Evolutionary conservation across 116 monocot genomes (phyloP), one percentile per base, ranked within the genome.

Genomic region (Dioscorea cayenensis): DNA sequence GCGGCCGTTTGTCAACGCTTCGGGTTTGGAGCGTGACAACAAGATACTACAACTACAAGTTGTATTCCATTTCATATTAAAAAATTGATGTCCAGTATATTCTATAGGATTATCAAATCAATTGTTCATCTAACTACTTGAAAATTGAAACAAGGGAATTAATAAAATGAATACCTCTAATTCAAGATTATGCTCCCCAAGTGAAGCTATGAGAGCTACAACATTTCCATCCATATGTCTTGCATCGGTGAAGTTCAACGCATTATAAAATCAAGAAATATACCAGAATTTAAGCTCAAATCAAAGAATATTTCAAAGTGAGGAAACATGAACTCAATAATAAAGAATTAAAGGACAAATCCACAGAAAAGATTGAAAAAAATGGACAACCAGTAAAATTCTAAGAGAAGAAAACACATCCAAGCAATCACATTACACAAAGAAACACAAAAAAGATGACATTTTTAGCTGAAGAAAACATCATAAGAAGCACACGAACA

Each of bases 161-260:
- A 29, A 29, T 29, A 32, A 7, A 65, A 32, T 1, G 32, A 23
- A 4, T 84, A 89, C 89, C 83, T 75, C 81, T 20, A 65, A 68
- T 60, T 73, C 73, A 27, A 75, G 69, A 74, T 36, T 71, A 18
- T 68, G 73, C 76, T 89, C 89, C 12, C 89, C 86, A 36, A 89
- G 81, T 52, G 76, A 81, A 50, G 81, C 83, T 50, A 82, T 50
- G 21, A 89, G 65, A 75, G 76, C 50, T 48, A 83, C 75, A 73
- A 86, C 67, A 74, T 89, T 86, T 89, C 89, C 25, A 35, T 70
- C 89, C 89, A 89, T 66, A 83, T 68, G 27, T 71, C 73, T 86
- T 83, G 75, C 61, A 49, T 62, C 62, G 38, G 69, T 68, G 21
- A 28, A 29, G 29, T 62, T 62, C 62, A 21, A 62, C 4, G 22